Evolutionary conservation across 2,329 filamentous ascomycete genomes (phyloP).

Genomic region (Fusarium anthophilum): DNA sequence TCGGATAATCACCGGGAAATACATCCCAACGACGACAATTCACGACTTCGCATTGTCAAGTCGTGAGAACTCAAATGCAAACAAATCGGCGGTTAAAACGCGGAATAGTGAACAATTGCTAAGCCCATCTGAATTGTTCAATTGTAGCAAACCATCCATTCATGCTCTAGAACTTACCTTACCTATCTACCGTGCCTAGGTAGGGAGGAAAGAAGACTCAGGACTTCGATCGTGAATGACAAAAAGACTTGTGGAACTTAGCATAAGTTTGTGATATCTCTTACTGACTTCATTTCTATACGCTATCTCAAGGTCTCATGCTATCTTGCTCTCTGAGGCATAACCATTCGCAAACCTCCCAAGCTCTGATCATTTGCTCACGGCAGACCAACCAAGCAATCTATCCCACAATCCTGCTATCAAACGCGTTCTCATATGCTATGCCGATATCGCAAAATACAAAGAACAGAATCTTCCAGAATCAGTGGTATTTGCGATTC

Average conservation of each 20-base stretch:
- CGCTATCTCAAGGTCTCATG: neutral
- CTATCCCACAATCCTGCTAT: neutral
- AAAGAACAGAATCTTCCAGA: neutral
- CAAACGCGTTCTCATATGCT: neutral
- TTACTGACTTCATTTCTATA: neutral
- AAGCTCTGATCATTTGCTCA: neutral
- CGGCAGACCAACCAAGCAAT: neutral
- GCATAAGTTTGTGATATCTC: neutral
- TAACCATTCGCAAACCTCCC: neutral
- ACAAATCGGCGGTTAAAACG: too few species aligned
- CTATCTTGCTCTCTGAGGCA: too few species aligned
- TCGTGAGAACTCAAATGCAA: neutral
- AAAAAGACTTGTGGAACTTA: neutral
- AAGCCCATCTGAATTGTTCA: neutral
- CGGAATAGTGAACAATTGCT: neutral
- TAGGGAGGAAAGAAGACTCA: neutral
- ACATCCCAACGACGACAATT: neutral
- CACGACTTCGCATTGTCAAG: neutral
- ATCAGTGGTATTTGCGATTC: slow-evolving; percentile 19
- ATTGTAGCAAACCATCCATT: neutral
- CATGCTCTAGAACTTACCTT: too few species aligned
- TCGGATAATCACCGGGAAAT: slow-evolving; percentile 41
- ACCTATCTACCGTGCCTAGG: neutral
- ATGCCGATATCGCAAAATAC: neutral
- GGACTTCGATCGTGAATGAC: neutral